Percentiles rank a stretch among this genome's conserved stretches.
phyloP scores from a whole-genome alignment of 2,329 filamentous ascomycete species.

The Ascochyta koolunga region DNA sequence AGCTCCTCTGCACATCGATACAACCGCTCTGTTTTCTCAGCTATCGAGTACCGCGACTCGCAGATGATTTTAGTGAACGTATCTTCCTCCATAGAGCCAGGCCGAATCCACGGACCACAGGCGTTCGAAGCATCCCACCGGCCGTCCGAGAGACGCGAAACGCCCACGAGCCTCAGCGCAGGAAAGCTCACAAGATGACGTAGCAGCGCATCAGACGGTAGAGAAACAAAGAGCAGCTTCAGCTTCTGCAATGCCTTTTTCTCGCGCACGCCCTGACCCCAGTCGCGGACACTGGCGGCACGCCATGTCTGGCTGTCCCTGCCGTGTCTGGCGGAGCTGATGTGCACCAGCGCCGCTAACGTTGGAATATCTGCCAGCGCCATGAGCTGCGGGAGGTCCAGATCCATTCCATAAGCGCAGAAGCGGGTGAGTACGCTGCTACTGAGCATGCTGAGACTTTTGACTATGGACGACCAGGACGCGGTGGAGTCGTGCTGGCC shows the following conservation, averaged over 20 bases:
- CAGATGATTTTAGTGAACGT: neutral
- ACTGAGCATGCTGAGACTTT: neutral
- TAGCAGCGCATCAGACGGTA: neutral
- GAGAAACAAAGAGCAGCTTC: neutral
- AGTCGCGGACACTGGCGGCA: neutral
- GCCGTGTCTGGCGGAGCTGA: neutral
- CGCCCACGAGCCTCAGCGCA: neutral
- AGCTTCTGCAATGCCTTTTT: neutral
- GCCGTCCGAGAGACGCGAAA: neutral
- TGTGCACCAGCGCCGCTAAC: neutral
- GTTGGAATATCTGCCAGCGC: neutral
- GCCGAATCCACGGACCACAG: neutral
- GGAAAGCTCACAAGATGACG: neutral
- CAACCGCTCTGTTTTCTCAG: neutral
- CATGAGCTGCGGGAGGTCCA: slow-evolving; percentile 1
- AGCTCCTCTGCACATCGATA: neutral
- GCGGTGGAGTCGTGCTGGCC: neutral
- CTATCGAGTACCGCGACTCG: neutral
- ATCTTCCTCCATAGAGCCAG: neutral
- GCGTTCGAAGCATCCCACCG: too few species aligned
- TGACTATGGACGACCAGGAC: neutral
- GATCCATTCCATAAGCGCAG: neutral
- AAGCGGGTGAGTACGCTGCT: slow-evolving; percentile 1
- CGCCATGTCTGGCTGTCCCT: neutral
- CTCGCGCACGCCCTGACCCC: slow-evolving; percentile 4